Conservation (phyloP, 2,329 filamentous ascomycete species). For the Venturia pyrina region DNA sequence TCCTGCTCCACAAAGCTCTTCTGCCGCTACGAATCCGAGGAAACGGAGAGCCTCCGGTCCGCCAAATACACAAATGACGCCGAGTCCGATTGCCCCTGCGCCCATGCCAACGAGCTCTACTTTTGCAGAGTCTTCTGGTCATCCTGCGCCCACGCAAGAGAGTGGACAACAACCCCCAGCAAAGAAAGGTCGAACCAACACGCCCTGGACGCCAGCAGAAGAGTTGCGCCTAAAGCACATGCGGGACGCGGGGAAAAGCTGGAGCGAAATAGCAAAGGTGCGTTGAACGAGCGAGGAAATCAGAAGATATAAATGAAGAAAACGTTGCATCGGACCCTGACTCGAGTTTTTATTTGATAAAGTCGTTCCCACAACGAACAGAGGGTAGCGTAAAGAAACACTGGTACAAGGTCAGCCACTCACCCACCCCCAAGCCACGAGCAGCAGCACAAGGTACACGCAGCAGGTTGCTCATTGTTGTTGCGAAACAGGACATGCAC, state of each 20-base stretch:
- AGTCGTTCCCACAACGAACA: constrained; percentile 87
- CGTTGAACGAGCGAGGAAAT: constrained; percentile 15
- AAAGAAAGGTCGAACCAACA: constrained; percentile 98
- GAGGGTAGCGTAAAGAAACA: constrained; percentile 99
- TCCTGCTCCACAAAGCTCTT: constrained; percentile 10
- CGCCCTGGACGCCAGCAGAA: constrained; percentile 92
- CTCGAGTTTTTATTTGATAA: neutral
- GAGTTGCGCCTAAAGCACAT: constrained; percentile 88
- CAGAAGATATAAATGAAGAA: neutral
- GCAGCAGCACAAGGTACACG: neutral
- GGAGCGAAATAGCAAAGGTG: constrained; percentile 98
- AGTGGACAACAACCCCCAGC: constrained; percentile 29
- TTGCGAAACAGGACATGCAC: constrained; percentile 72
- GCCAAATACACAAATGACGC: constrained; percentile 2
- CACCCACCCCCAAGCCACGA: neutral
- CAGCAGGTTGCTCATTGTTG: neutral
- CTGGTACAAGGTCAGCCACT: constrained; percentile 75
- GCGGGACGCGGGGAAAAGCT: constrained; percentile 85
- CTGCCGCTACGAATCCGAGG: constrained; percentile 21
- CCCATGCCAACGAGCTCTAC: constrained; percentile 14
- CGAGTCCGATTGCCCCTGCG: constrained; percentile 16
- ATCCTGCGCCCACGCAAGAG: constrained; percentile 1
- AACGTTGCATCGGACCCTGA: neutral
- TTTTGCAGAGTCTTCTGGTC: constrained; percentile 9
- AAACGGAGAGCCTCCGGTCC: constrained; percentile 27